A percentile compares a stretch with the other conserved stretches of the same genome.
Conservation (phyloP, 1,284 basidiomycete species). For the Boletus sp. region DNA sequence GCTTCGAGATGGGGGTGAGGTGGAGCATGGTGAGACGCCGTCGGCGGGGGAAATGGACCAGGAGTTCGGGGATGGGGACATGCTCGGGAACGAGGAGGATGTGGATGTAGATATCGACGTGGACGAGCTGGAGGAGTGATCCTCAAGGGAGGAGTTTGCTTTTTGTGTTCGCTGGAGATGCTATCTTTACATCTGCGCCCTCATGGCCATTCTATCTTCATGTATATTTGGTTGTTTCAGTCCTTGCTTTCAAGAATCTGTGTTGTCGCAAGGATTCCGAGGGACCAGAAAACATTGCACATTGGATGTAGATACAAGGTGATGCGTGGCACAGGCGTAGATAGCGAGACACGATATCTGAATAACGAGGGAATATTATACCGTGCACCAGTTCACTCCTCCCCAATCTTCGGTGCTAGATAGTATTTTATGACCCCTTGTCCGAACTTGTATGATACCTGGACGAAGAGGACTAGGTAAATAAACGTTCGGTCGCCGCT, state of each 20-base stretch:
- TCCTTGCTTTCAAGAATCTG: constrained; percentile 10
- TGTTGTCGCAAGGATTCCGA: too few relatives aligned
- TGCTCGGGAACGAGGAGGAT: constrained; percentile 13
- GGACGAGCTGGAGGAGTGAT: constrained; percentile 20
- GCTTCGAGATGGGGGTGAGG: constrained; percentile 30
- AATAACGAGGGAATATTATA: constrained; percentile 6
- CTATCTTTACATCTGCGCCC: constrained; percentile 14
- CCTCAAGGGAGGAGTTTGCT: background rate
- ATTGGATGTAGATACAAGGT: constrained; percentile 20
- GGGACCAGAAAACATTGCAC: too few relatives aligned
- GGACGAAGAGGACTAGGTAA: background rate
- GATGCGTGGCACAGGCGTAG: constrained; percentile 6
- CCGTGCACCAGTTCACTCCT: constrained; percentile 48
- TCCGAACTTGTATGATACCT: constrained; percentile 85
- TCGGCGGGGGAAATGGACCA: background rate
- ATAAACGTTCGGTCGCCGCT: constrained; percentile 7
- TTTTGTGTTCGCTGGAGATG: constrained; percentile 15
- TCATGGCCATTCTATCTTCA: background rate
- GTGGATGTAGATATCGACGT: constrained; percentile 11
- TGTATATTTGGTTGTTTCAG: constrained; percentile 12
- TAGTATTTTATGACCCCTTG: constrained; percentile 84
- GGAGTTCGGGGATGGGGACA: constrained; percentile 1
- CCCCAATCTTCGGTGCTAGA: constrained; percentile 85
- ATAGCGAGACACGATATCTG: constrained; percentile 15
- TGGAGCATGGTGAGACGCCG: background rate